A percentile compares a stretch with the other conserved stretches of the same genome.
Evolutionary conservation across 73 alveolate genomes (phyloP).

Genomic region (Durusdinium trenchii): DNA sequence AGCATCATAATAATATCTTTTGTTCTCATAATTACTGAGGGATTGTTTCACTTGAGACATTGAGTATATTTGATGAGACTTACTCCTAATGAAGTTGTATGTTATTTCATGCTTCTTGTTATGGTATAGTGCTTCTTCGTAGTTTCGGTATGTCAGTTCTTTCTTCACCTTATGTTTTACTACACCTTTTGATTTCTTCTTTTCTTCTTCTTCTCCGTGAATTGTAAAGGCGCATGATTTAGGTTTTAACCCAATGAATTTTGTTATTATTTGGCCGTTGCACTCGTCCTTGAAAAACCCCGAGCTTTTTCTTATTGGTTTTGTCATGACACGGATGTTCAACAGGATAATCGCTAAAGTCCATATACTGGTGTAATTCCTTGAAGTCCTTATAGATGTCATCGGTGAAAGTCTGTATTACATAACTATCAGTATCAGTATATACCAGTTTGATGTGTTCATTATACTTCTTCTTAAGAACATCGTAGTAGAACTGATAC

Average conservation of each 20-base stretch:
- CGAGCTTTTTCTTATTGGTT: not conserved
- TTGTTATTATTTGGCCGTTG: not conserved
- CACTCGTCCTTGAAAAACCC: not conserved
- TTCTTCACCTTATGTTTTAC: not conserved
- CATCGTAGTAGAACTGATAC: not conserved
- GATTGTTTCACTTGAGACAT: not conserved
- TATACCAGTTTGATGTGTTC: not conserved
- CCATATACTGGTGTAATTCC: not conserved
- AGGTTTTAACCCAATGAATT: not conserved
- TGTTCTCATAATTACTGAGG: not conserved
- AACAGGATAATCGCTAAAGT: not conserved
- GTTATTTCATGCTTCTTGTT: not conserved
- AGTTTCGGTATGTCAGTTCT: not conserved
- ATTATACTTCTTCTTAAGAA: not conserved
- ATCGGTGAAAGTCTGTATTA: not conserved
- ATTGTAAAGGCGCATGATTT: not conserved
- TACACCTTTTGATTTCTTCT: slow-evolving; percentile 14
- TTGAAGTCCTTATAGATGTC: slow-evolving; percentile 6
- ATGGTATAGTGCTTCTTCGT: not conserved
- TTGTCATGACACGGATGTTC: not conserved
- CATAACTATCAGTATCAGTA: slow-evolving; percentile 38
- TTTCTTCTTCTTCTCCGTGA: not conserved
- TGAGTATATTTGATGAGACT: not conserved
- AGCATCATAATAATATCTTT: not conserved
- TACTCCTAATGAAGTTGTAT: slow-evolving; percentile 1